phyloP scores from a whole-genome alignment of 108 stramenopile genomes.

The Cylindrotheca closterium region DNA sequence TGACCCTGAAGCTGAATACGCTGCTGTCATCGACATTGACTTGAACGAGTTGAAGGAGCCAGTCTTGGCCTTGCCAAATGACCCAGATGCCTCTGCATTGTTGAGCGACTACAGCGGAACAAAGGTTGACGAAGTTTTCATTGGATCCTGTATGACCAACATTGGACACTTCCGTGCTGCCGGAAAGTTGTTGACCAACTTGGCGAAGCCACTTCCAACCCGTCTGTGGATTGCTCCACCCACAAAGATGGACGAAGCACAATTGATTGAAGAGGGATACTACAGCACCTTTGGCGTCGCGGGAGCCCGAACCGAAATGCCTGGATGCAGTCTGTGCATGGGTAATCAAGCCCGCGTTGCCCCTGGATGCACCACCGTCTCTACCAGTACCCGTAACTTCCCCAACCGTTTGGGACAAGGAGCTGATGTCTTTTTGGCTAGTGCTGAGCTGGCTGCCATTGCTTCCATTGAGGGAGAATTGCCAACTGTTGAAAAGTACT shows the following conservation, averaged over 20 bases:
- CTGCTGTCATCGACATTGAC: constrained; percentile 90
- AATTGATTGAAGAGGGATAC: constrained; percentile 94
- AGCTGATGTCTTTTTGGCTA: constrained; percentile 91
- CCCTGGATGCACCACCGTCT: constrained; percentile 89
- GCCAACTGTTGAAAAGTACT: constrained; percentile 88
- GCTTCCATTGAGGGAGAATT: constrained; percentile 85
- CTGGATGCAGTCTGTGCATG: constrained; percentile 96
- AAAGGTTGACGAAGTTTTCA: constrained; percentile 95
- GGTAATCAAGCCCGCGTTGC: constrained; percentile 97
- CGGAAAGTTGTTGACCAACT: constrained; percentile 81
- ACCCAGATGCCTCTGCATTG: constrained; percentile 90
- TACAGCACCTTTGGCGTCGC: constrained; percentile 92
- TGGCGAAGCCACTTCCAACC: constrained; percentile 76
- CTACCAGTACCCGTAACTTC: constrained; percentile 95
- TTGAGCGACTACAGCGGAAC: constrained; percentile 84
- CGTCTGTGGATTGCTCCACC: constrained; percentile 94
- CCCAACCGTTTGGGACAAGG: constrained; percentile 97
- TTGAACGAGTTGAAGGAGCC: constrained; percentile 94
- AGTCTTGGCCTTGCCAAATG: constrained; percentile 92
- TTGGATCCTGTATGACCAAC: constrained; percentile 97
- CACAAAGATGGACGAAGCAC: constrained; percentile 97
- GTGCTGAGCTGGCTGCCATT: constrained; percentile 91
- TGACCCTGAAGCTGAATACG: constrained; percentile 88
- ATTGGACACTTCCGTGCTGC: constrained; percentile 98
- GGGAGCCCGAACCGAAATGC: constrained; percentile 96